Evolutionary conservation across 129 eudicot species (phyloP), one percentile per base, ranked within the genome.

Genomic region (Silybum marianum): DNA sequence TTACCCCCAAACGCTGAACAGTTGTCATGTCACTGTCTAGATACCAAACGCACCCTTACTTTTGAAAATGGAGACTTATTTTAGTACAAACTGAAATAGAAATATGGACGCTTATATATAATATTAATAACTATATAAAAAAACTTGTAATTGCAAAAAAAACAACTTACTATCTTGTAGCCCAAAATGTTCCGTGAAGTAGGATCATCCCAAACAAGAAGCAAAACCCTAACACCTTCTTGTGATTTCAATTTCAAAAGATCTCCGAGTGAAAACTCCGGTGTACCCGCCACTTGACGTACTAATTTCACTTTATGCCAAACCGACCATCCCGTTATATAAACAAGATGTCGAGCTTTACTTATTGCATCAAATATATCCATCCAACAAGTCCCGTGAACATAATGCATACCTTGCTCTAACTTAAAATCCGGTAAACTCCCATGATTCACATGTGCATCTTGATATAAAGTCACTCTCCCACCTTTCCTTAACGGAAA

Each of bases 151-250:
- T 23, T 3, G 12, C 39, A n/a, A 65, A 25, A 65, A 25, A 36
- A 71, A 84, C 12, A 26, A 88, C 89, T 87, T 85, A 96, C 99
- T 3, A 90, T 88, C 87, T 88, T 93, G 86, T 93, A 96, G 39
- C 99, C 98, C 86, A 96, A 75, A 80, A 96, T 96, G 87, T 82
- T 96, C 83, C 97, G 87, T 23, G 99, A 96, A 48, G 97, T 93
- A 82, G 99, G 99, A 71, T 96, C 99, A 86, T 96, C 99, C 99
- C 99, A 96, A 66, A 96, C 92, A 69, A 96, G 99, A 69, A 96
- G 97, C 80, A 96, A 87, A 69, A 96, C 99, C 77, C 99, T 91
- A 58, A 93, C 99, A 63, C 99, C 99, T 86, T 96, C 99, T 77
- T 90, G 97, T 46, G 99, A 96, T 83, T 96, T 96, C 58, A 92